These are phyloP conservation scores for Drechslera avenae DNA, from an alignment of 2,329 filamentous ascomycete species.

Conservation along the genomic window DNA sequence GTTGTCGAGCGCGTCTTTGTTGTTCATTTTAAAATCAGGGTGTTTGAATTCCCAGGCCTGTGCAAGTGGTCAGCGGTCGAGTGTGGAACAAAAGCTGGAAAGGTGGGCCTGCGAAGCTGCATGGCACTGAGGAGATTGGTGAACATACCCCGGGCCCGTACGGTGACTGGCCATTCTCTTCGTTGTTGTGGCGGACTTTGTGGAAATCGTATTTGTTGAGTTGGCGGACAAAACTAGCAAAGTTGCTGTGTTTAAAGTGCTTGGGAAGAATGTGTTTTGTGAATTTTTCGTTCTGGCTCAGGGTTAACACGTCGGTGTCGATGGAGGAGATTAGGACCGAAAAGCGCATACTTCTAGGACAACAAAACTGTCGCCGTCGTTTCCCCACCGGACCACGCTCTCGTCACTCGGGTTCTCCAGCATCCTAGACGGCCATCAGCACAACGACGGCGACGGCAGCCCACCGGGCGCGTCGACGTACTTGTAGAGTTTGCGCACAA, in stretches of 20 bases:
- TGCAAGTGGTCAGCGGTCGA: slow-evolving; percentile 24
- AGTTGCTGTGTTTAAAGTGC: slow-evolving; percentile 99
- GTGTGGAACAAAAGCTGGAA: background rate
- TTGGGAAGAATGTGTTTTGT: slow-evolving; percentile 96
- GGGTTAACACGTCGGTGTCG: slow-evolving; percentile 18
- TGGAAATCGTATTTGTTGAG: slow-evolving; percentile 98
- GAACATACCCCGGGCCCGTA: slow-evolving; percentile 74
- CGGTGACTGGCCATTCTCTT: slow-evolving; percentile 79
- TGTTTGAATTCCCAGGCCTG: slow-evolving; percentile 97
- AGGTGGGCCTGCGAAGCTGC: background rate
- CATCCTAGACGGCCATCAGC: slow-evolving; percentile 69
- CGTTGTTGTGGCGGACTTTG: slow-evolving; percentile 91
- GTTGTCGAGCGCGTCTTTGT: slow-evolving; percentile 95
- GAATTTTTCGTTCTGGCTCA: slow-evolving; percentile 87
- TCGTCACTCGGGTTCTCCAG: slow-evolving; percentile 92
- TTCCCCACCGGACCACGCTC: slow-evolving; percentile 92
- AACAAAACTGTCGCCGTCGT: slow-evolving; percentile 93
- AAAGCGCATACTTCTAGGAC: slow-evolving; percentile 78
- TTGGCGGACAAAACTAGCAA: slow-evolving; percentile 94
- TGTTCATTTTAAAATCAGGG: slow-evolving; percentile 92
- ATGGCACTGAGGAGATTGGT: background rate
- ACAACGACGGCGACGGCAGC: slow-evolving; percentile 6
- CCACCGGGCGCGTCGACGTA: slow-evolving; percentile 54
- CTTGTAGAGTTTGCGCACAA: slow-evolving; percentile 99
- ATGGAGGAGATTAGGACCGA: background rate